These are phyloP conservation scores for Hura crepitans DNA, from an alignment of 441 rosid genomes.

Conservation along the genomic window DNA sequence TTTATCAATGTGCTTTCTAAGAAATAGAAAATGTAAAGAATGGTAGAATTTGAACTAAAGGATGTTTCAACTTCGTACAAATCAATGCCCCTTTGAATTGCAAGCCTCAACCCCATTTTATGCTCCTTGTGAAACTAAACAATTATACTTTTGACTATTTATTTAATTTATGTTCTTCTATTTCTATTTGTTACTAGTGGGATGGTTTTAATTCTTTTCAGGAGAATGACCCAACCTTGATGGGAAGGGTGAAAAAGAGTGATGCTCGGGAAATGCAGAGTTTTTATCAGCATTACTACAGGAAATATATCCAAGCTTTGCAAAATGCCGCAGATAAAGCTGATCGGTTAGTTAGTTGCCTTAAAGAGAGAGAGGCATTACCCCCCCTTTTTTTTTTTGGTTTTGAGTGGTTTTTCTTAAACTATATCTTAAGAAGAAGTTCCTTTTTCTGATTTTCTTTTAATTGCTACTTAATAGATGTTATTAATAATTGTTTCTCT, in stretches of 20 bases:
- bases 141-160: neutral
- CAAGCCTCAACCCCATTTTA: neutral
- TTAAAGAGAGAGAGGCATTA: neutral
- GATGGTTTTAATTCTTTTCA: constrained; percentile 21
- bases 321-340: constrained; percentile 97
- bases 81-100: neutral
- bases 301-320: constrained; percentile 92
- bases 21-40: neutral
- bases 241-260: constrained; percentile 71
- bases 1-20: neutral
- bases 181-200: constrained; percentile 5
- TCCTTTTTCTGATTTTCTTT: neutral
- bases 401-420: neutral
- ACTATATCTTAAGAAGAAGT: neutral
- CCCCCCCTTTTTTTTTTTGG: neutral
- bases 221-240: constrained; percentile 90
- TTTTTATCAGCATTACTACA: constrained; percentile 89
- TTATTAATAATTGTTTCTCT: constrained; percentile 17
- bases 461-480: constrained; percentile 5
- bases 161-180: neutral
- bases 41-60: neutral
- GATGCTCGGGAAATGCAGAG: constrained; percentile 99
- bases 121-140: neutral
- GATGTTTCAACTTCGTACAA: neutral
- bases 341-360: constrained; percentile 60